Percentiles rank a stretch among this genome's conserved stretches.
Evolutionary conservation across 2,329 filamentous ascomycete genomes (phyloP).

Genomic region (Pyrenophora graminea): DNA sequence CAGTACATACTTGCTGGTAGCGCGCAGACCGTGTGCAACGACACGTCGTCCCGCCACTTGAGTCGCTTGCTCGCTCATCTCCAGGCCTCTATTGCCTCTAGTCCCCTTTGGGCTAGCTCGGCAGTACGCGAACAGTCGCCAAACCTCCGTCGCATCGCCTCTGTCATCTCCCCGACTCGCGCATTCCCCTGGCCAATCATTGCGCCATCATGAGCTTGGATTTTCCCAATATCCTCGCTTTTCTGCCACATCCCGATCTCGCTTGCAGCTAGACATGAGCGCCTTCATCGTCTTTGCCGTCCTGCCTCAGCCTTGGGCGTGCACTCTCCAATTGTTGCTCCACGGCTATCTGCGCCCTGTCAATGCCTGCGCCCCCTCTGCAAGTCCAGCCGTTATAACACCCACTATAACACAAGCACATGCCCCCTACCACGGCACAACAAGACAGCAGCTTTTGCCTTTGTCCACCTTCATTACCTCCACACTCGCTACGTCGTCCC

Average conservation of each 20-base stretch:
- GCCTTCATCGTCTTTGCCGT: constrained; percentile 5
- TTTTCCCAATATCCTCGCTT: constrained; percentile 19
- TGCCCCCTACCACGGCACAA: no score
- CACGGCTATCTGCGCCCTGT: background rate
- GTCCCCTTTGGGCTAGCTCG: constrained; percentile 18
- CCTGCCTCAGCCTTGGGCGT: constrained; percentile 7
- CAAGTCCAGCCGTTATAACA: background rate
- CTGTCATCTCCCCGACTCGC: constrained; percentile 46
- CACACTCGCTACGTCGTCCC: background rate
- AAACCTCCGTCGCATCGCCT: constrained; percentile 37
- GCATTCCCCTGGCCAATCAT: constrained; percentile 29
- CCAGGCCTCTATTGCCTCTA: constrained; percentile 15
- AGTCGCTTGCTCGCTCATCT: constrained; percentile 12
- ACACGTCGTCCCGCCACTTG: constrained; percentile 14
- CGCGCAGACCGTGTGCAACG: background rate
- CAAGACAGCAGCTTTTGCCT: no score
- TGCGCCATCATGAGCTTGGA: constrained; percentile 1
- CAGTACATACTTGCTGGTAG: no score
- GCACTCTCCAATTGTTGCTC: background rate
- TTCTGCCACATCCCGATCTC: constrained; percentile 3
- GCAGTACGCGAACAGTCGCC: constrained; percentile 20
- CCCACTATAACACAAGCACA: background rate
- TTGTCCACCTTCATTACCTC: no score
- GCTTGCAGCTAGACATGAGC: constrained; percentile 2
- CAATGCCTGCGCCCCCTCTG: no score